Evolutionary conservation across 2,329 filamentous ascomycete genomes (phyloP).

Genomic region (Talaromyces sp.): DNA sequence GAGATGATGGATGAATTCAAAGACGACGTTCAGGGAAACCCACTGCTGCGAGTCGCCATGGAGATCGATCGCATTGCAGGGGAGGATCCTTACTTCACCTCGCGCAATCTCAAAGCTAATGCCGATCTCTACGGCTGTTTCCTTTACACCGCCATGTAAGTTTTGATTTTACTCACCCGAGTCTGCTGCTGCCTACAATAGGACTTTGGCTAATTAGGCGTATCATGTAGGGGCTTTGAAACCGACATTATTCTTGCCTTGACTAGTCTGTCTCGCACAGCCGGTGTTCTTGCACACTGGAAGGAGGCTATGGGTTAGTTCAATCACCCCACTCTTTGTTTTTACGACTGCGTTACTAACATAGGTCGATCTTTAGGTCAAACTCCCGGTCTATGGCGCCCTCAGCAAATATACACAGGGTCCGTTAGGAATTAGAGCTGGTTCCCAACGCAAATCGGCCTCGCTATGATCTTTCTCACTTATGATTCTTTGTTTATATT

Average conservation of each 20-base stretch:
- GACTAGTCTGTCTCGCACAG: not conserved
- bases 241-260: slow-evolving; percentile 1
- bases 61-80: not conserved
- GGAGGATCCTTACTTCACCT: slow-evolving; percentile 3
- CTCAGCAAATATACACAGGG: not conserved
- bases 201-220: not conserved
- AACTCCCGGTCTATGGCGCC: not conserved
- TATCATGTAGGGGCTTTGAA: not conserved
- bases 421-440: not conserved
- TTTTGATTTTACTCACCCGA: not conserved
- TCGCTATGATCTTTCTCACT: too few relatives aligned
- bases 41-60: not conserved
- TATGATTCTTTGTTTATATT: too few relatives aligned
- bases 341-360: too few relatives aligned
- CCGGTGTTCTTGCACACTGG: slow-evolving; percentile 1
- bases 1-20: not conserved
- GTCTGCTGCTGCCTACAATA: too few relatives aligned
- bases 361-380: too few relatives aligned
- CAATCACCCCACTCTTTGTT: too few relatives aligned
- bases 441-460: too few relatives aligned
- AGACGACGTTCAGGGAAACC: not conserved
- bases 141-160: slow-evolving; percentile 1
- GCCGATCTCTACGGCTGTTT: slow-evolving; percentile 2
- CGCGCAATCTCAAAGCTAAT: not conserved
- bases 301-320: slow-evolving; percentile 4